phyloP scores from a whole-genome alignment of 805 yeast species.

The Candida vaughaniae region DNA sequence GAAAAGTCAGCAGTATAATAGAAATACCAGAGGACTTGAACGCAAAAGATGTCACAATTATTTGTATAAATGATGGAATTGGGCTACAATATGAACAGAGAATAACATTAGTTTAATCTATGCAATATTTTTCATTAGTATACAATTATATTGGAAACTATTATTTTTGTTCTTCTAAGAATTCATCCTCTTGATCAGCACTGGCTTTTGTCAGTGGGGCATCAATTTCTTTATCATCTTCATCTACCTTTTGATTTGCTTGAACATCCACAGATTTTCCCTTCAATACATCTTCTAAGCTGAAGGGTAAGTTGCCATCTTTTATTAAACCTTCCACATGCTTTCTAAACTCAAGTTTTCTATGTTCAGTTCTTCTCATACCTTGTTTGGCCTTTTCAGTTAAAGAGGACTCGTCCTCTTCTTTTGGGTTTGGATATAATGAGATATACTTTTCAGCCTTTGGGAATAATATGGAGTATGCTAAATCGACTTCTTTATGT shows the following conservation, averaged over 20 bases:
- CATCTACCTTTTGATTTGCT: conserved; percentile 16
- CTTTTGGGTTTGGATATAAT: conserved; percentile 54
- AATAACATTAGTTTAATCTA: too few species aligned
- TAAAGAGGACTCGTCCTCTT: conserved; percentile 20
- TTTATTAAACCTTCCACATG: conserved; percentile 52
- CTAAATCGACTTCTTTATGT: conserved; percentile 66
- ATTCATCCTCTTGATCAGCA: conserved; percentile 40
- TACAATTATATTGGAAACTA: too few species aligned
- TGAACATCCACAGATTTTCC: conserved; percentile 29
- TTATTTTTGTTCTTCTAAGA: too few species aligned
- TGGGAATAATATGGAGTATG: conserved; percentile 77
- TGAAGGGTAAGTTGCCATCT: conserved; percentile 53
- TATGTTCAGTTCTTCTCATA: conserved; percentile 39
- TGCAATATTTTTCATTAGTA: conserved; percentile 6
- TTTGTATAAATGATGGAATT: conserved; percentile 66
- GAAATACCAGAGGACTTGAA: conserved; percentile 48
- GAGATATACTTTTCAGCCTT: conserved; percentile 76
- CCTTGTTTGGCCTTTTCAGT: conserved; percentile 44
- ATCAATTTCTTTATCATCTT: conserved; percentile 32
- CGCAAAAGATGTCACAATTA: conserved; percentile 46
- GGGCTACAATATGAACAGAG: conserved; percentile 45
- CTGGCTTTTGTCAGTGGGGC: conserved; percentile 40
- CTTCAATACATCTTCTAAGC: conserved; percentile 44
- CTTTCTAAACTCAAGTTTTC: conserved; percentile 45
- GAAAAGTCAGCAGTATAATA: conserved; percentile 43